Conservation (phyloP, 139 green algal genomes). For the Chlamydomonas sphaeroides region DNA sequence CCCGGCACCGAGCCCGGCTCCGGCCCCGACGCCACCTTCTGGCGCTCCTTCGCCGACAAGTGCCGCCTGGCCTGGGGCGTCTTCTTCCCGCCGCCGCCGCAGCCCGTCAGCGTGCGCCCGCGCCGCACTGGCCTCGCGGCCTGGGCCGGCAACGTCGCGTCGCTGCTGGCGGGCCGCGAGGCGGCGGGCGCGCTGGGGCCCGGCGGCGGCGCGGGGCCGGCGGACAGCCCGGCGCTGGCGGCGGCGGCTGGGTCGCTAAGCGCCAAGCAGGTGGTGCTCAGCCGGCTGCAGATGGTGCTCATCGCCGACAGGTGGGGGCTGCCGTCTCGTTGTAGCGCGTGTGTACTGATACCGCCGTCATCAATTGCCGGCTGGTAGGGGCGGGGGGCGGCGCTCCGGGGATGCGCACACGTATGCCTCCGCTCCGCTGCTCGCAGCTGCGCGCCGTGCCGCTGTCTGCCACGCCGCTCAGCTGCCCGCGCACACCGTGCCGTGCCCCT, state of each 20-base stretch:
- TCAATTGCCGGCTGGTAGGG: too few species aligned
- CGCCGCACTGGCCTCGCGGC: background rate
- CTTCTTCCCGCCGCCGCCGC: slow-evolving; percentile 45
- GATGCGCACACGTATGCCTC: too few species aligned
- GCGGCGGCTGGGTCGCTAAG: background rate
- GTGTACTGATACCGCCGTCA: too few species aligned
- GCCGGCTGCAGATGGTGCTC: slow-evolving; percentile 55
- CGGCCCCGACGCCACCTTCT: slow-evolving; percentile 22
- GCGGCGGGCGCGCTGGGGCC: too few species aligned
- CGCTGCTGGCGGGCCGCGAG: background rate
- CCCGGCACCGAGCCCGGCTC: background rate
- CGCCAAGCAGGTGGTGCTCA: slow-evolving; percentile 37
- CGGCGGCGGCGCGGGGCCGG: background rate
- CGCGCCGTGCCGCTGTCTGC: too few species aligned
- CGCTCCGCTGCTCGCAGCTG: too few species aligned
- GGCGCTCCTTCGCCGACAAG: slow-evolving; percentile 42
- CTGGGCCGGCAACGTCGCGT: background rate
- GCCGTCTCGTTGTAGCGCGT: too few species aligned
- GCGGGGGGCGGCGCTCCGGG: too few species aligned
- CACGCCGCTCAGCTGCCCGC: too few species aligned
- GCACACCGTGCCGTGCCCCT: too few species aligned
- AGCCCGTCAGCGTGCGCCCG: background rate
- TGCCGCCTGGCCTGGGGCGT: slow-evolving; percentile 57
- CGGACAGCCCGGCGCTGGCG: background rate
- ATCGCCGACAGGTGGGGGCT: slow-evolving; percentile 53